These are phyloP conservation scores for Botrytis galanthina DNA, from an alignment of 2,329 filamentous ascomycete species.

Conservation along the genomic window DNA sequence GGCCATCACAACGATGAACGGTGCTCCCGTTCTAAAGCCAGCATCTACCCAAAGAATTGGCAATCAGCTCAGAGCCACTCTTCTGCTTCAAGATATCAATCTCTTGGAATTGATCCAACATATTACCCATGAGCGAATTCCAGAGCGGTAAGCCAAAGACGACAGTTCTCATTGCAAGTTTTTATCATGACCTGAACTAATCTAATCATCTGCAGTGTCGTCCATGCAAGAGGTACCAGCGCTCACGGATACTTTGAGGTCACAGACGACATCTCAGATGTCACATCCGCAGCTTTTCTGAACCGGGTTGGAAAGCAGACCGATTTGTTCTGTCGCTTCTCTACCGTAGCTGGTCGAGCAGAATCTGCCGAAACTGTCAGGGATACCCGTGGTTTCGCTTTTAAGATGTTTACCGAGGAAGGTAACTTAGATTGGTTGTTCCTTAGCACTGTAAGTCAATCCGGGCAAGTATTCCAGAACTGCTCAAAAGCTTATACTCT, in stretches of 20 bases:
- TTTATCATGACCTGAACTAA: neutral
- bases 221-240: neutral
- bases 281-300: neutral
- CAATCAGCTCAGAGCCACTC: neutral
- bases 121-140: conserved; percentile 2
- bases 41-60: conserved; percentile 14
- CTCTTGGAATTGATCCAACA: conserved; percentile 7
- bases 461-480: conserved; percentile 51
- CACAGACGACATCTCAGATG: neutral
- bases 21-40: conserved; percentile 2
- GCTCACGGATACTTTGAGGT: neutral
- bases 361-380: conserved; percentile 45
- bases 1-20: conserved; percentile 5
- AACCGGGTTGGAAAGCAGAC: neutral
- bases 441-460: conserved; percentile 54
- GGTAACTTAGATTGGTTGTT: conserved; percentile 45
- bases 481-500: conserved; percentile 35
- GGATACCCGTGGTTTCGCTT: conserved; percentile 48
- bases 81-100: conserved; percentile 18
- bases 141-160: neutral
- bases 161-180: neutral
- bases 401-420: conserved; percentile 51
- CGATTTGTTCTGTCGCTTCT: conserved; percentile 50
- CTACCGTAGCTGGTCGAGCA: conserved; percentile 45
- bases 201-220: neutral